These are phyloP conservation scores for Scolecobasidium constrictum DNA, from an alignment of 2,329 filamentous ascomycete species.

Conservation along the genomic window DNA sequence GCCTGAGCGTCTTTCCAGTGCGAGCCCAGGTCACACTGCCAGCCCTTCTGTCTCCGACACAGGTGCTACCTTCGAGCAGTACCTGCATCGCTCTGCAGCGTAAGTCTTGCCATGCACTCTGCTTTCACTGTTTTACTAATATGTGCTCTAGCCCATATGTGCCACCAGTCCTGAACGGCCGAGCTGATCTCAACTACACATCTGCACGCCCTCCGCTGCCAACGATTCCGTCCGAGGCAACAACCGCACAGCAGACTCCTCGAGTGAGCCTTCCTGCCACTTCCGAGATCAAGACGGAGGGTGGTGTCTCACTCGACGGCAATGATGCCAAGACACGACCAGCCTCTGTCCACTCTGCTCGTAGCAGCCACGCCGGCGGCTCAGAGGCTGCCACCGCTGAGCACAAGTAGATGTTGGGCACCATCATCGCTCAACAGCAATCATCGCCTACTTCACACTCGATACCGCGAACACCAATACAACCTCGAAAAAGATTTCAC, in stretches of 20 bases:
- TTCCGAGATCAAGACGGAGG: neutral
- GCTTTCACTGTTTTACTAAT: slow-evolving; percentile 11
- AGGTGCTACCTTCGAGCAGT: slow-evolving; percentile 1
- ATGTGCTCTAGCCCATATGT: neutral
- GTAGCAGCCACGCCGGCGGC: neutral
- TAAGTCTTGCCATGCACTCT: slow-evolving; percentile 5
- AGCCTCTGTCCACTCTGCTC: slow-evolving; percentile 6
- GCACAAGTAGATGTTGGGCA: neutral
- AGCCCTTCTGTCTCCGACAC: slow-evolving; percentile 1
- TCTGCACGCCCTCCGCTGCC: slow-evolving; percentile 4
- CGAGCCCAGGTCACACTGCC: slow-evolving; percentile 2
- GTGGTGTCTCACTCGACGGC: slow-evolving; percentile 5
- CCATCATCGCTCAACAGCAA: neutral
- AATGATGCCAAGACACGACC: slow-evolving; percentile 10
- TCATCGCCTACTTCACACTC: too few species aligned
- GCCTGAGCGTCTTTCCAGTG: slow-evolving; percentile 1
- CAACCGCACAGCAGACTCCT: slow-evolving; percentile 7
- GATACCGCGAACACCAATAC: too few species aligned
- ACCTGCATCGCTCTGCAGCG: slow-evolving; percentile 5
- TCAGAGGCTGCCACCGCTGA: neutral
- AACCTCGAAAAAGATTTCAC: too few species aligned
- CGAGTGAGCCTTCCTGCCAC: slow-evolving; percentile 6
- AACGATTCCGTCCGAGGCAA: slow-evolving; percentile 6
- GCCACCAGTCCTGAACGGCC: neutral
- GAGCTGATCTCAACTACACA: neutral